These are phyloP conservation scores for Astrocystis sublimbata DNA, from an alignment of 495 filamentous ascomycete genomes.

Conservation along the genomic window DNA sequence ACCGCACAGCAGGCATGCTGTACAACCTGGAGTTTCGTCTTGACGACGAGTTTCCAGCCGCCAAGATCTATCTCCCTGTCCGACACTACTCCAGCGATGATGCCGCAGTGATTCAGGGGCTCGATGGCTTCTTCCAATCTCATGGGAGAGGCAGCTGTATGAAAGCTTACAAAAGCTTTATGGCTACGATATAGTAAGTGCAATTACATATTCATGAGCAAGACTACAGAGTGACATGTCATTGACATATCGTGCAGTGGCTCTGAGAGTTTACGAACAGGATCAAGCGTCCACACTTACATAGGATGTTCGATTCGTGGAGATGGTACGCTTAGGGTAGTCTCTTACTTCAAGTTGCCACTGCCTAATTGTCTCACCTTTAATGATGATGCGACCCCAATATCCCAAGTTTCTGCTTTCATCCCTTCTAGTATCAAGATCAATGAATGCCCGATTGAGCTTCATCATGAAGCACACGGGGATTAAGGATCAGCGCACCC, in stretches of 20 bases:
- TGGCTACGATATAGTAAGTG: constrained; percentile 7
- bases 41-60: constrained; percentile 23
- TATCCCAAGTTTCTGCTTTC: too few relatives aligned
- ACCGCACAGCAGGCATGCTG: constrained; percentile 40
- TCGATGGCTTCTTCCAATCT: background rate
- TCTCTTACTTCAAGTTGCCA: constrained; percentile 24
- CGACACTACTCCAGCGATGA: constrained; percentile 36
- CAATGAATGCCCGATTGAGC: too few relatives aligned
- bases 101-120: background rate
- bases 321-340: constrained; percentile 25
- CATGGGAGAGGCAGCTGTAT: background rate
- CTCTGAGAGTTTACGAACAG: background rate
- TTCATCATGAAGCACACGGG: too few relatives aligned
- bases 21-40: constrained; percentile 38
- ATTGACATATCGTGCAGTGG: constrained; percentile 3
- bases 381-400: background rate
- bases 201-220: background rate
- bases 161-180: background rate
- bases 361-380: background rate
- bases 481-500: too few relatives aligned
- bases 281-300: constrained; percentile 26
- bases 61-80: constrained; percentile 39
- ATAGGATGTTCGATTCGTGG: constrained; percentile 24
- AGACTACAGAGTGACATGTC: background rate
- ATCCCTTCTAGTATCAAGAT: too few relatives aligned